Base-by-base conservation (phyloP, 805 yeast genomes). In the Nakazawaea ishiwadae region DNA sequence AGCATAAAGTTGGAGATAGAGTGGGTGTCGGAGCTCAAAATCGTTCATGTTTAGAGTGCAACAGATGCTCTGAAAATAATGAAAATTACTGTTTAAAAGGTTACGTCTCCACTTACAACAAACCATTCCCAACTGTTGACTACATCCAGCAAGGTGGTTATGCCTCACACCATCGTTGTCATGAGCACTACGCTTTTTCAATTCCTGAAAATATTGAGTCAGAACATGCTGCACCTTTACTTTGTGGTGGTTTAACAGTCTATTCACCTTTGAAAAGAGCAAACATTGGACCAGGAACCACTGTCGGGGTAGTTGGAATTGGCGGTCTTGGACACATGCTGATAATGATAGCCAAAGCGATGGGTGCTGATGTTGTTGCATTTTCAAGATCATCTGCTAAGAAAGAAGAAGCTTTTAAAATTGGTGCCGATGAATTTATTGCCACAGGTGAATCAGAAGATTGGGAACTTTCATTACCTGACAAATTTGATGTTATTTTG, bases 291-390 rank as follows among this genome's bases (percentile, higher is more conserved):
- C 68, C 70, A 36, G 77, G 77, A 39, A 66, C 65, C 46, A 67
- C 62, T 39, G 75, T 75, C 37, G 81, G 78, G 49, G 63, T 77
- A 46, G 60, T 74, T 38, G 80, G 79, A 46, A 69, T 74, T 48
- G 80, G 80, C 53, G 80, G 80, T 33, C 63, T 75, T 48, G 80
- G 80, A 23, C 79, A 73, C 55, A 65, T 73, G 69, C 79, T 77
- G 32, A 57, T 74, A 40, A 65, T 71, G 52, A 70, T 77, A 45
- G 79, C 81, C 30, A 70, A 73, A 48, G 81, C 81, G 5, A 54
- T 78, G 53, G 83, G 82, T 40, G 79, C 81, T 23, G 70, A 75
- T 46, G 82, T 77, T 21, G 65, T 69, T 37, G 81, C 79, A 3
- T 66, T 77, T 51, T 76, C 82, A 14, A 65, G 83, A 59, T 58